A percentile compares a stretch with the other conserved stretches of the same genome.
These are phyloP conservation scores for Salix viminalis DNA, from an alignment of 345 rosid genomes.

Conservation along the genomic window DNA sequence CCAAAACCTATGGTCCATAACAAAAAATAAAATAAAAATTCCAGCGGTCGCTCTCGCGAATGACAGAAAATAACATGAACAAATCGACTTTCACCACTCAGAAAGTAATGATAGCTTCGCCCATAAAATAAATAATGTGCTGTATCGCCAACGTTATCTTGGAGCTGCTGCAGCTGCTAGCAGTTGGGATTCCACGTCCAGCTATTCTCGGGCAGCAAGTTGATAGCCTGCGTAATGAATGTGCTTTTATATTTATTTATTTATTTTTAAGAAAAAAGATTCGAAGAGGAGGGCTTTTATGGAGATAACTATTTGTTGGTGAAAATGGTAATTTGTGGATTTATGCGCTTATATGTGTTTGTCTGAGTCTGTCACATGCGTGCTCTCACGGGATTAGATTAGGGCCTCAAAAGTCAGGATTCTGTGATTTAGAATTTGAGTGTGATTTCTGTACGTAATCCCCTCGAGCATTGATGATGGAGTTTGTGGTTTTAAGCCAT, in stretches of 20 bases:
- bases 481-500: slow-evolving; percentile 20
- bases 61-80: background rate
- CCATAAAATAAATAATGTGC: background rate
- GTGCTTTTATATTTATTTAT: background rate
- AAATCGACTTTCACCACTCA: background rate
- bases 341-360: slow-evolving; percentile 9
- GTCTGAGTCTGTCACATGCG: slow-evolving; percentile 36
- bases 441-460: slow-evolving; percentile 13
- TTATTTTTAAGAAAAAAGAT: too few relatives aligned
- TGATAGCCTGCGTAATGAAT: background rate
- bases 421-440: background rate
- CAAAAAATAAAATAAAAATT: background rate
- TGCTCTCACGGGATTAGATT: slow-evolving; percentile 35
- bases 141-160: too few relatives aligned
- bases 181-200: background rate
- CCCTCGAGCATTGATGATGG: background rate
- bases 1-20: background rate
- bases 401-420: background rate
- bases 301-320: background rate
- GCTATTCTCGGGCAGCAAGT: background rate
- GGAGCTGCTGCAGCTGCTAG: too few relatives aligned
- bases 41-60: background rate
- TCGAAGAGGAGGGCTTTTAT: background rate
- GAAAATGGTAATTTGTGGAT: background rate
- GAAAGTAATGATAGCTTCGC: background rate